Conservation (phyloP, 257 asterid genomes). For the Cynanchum wilfordii region DNA sequence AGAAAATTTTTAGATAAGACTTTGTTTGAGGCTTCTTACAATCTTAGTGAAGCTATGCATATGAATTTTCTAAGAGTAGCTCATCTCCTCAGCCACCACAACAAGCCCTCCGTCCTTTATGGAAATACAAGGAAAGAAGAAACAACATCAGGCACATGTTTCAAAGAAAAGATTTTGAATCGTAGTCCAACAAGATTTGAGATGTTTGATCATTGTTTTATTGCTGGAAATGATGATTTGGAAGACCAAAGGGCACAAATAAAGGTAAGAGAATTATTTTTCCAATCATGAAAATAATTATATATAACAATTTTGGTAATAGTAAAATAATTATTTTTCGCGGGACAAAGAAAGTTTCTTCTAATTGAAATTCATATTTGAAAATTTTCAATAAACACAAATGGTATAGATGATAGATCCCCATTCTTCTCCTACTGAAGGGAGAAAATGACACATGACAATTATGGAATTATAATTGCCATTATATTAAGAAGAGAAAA, state of each 20-base stretch:
- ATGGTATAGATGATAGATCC: background rate
- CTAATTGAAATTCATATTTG: background rate
- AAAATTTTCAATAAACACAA: background rate
- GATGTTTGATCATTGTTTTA: too few species aligned
- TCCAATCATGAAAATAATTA: too few species aligned
- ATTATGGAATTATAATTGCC: too few species aligned
- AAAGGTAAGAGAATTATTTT: too few species aligned
- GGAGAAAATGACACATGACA: too few species aligned
- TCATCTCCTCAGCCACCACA: background rate
- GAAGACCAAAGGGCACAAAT: too few species aligned
- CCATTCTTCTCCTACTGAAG: background rate
- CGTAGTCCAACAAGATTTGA: too few species aligned
- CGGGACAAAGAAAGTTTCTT: conserved; percentile 11
- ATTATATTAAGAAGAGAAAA: too few species aligned
- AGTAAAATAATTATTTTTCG: too few species aligned
- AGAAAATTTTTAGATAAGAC: background rate
- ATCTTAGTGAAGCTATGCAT: background rate
- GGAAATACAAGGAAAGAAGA: background rate
- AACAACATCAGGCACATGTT: background rate
- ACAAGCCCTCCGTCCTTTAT: background rate
- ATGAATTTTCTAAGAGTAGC: background rate
- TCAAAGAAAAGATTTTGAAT: too few species aligned
- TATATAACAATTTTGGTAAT: too few species aligned
- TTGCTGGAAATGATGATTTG: too few species aligned
- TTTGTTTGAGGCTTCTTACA: background rate